Evolutionary conservation across 371 early-diverging fungal genomes (phyloP), one percentile per base, ranked within the genome.

Genomic region (Dichotomocladium elegans): DNA sequence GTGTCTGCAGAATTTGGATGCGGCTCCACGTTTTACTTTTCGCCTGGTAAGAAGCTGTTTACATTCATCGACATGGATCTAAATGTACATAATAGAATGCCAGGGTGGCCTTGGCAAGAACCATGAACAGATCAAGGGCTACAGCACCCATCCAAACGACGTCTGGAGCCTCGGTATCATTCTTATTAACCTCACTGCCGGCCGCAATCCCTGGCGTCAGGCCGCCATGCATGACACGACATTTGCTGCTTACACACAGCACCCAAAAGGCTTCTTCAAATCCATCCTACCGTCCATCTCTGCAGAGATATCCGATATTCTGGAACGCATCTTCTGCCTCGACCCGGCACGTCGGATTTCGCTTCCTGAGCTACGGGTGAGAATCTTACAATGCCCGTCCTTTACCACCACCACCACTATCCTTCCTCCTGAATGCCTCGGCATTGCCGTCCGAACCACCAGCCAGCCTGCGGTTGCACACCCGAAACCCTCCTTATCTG

Each of bases 1-100:
- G 78, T 81, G 30, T 86, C 90, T 6, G 74, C 70, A 21, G 90
- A 88, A 55, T 89, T 87, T 78, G 89, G 87, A 40, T 89, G 89
- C 53, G 90, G 90, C 11, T 87, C 89, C 19, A 86, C 88, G 2
- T 88, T 89, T 63, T 96, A 96, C 67, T 89, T 95, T 79, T 91
- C 93, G 11, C 97, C 96, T 55, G 95, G 37, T 37, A 37, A 37
- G 37, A 9, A 1, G 4, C 12, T 7, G 19, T 37, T 17, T 37
- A 37, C 21, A 33, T 33, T 12, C 12, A 9, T 17, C 21, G 7
- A 12, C 15, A 17, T 21, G 1, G 8, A 11, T 9, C 37, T 37
- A 37, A 7, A 37, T 37, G 14, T 12, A 11, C 5, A 17, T n/a
- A 15, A 12, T 37, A 37, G 37, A 94, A 61, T 86, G 88, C 53